Evolutionary conservation across 2,329 filamentous ascomycete species (phyloP).

Genomic region (Stachybotrys elegans): DNA sequence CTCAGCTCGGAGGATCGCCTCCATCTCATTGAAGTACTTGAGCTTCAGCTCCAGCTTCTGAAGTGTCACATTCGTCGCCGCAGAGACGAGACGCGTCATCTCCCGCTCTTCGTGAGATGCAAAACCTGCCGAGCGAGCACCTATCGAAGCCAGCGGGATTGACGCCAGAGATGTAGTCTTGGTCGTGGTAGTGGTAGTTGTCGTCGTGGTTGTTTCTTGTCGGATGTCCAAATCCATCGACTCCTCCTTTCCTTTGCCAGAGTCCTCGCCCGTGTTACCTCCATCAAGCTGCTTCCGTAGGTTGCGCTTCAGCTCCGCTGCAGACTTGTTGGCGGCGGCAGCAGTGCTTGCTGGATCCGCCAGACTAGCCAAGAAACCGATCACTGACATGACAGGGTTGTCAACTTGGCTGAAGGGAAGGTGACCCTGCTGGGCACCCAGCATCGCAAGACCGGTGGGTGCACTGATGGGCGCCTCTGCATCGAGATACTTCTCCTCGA

Average conservation of each 20-base stretch:
- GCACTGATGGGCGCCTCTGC: conserved; percentile 53
- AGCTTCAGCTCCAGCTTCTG: conserved; percentile 96
- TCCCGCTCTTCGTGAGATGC: conserved; percentile 96
- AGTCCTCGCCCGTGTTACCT: conserved; percentile 28
- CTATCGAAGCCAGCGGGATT: conserved; percentile 79
- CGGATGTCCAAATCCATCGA: conserved; percentile 61
- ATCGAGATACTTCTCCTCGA: conserved; percentile 95
- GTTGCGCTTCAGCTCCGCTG: conserved; percentile 77
- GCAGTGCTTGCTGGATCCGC: conserved; percentile 87
- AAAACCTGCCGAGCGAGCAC: conserved; percentile 78
- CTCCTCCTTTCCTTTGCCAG: conserved; percentile 51
- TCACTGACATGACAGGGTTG: conserved; percentile 94
- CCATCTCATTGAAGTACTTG: conserved; percentile 94
- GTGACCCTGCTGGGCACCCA: conserved; percentile 70
- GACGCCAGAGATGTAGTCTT: conserved; percentile 56
- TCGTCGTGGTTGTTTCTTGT: conserved; percentile 45
- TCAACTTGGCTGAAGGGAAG: conserved; percentile 89
- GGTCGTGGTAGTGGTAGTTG: conserved; percentile 45
- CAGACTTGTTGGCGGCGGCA: conserved; percentile 81
- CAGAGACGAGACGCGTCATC: conserved; percentile 88
- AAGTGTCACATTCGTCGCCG: conserved; percentile 87
- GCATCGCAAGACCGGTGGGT: conserved; percentile 55
- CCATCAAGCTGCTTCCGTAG: conserved; percentile 74
- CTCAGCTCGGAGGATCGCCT: conserved; percentile 85
- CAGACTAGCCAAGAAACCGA: conserved; percentile 87